Conservation (phyloP, 345 rosid species). For the Clausena lansium region DNA sequence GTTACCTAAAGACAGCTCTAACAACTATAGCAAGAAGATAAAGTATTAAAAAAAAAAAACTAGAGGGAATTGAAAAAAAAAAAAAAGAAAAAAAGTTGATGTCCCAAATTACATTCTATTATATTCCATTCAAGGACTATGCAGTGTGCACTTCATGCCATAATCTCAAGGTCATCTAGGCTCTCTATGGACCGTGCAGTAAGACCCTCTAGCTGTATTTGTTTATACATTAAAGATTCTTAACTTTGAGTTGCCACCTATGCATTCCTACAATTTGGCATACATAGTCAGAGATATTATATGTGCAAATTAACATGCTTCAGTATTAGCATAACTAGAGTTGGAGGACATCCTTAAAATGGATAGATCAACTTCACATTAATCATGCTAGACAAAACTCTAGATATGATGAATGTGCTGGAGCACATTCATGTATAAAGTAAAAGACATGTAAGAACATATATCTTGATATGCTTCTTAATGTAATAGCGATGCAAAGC, state of each 20-base stretch:
- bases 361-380: conserved; percentile 3
- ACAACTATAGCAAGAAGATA: background rate
- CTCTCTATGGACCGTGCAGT: background rate
- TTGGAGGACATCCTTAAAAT: background rate
- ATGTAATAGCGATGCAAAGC: background rate
- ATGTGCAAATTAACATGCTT: background rate
- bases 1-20: background rate
- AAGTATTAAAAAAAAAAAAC: background rate
- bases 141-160: background rate
- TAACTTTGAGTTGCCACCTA: background rate
- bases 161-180: background rate
- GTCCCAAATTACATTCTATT: background rate
- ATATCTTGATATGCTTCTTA: background rate
- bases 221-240: background rate
- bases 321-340: background rate
- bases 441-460: background rate
- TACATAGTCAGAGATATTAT: background rate
- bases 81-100: background rate
- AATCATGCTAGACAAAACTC: background rate
- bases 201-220: background rate
- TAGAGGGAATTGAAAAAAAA: too few species aligned
- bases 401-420: background rate
- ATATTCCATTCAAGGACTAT: background rate
- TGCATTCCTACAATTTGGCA: background rate
- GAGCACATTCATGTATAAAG: background rate